Percentiles rank a stretch among this genome's conserved stretches.
Conservation (phyloP, 352 stramenopile genomes). For the Globisporangium middletonii region DNA sequence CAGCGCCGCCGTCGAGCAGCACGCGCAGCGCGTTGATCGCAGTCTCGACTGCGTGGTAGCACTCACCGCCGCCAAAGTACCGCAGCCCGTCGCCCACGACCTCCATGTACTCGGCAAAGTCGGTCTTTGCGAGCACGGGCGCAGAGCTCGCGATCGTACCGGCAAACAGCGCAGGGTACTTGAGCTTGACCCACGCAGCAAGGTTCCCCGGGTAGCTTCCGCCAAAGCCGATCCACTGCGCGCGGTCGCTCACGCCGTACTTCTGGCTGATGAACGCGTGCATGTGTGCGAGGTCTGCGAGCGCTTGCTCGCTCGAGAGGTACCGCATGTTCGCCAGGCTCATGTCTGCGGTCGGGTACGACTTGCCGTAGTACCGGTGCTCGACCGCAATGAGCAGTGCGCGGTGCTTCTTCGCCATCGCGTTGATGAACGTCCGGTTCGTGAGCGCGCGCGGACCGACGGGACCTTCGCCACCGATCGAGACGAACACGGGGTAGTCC, state of each 20-base stretch:
- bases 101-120: slow-evolving; percentile 88
- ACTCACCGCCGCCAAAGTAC: slow-evolving; percentile 80
- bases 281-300: slow-evolving; percentile 91
- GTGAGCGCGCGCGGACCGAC: slow-evolving; percentile 50
- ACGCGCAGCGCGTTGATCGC: slow-evolving; percentile 43
- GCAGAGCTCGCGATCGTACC: slow-evolving; percentile 91
- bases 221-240: slow-evolving; percentile 93
- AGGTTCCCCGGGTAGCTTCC: slow-evolving; percentile 95
- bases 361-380: slow-evolving; percentile 95
- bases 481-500: slow-evolving; percentile 85
- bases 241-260: slow-evolving; percentile 42
- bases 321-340: slow-evolving; percentile 78
- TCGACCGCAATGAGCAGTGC: slow-evolving; percentile 88
- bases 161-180: slow-evolving; percentile 90
- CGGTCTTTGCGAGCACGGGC: slow-evolving; percentile 76
- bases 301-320: slow-evolving; percentile 86
- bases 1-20: slow-evolving; percentile 45
- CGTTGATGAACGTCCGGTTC: slow-evolving; percentile 75
- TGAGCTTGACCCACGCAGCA: slow-evolving; percentile 89
- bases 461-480: slow-evolving; percentile 76
- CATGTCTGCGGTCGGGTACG: slow-evolving; percentile 82
- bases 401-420: slow-evolving; percentile 63
- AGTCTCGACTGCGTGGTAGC: slow-evolving; percentile 67
- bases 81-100: slow-evolving; percentile 71
- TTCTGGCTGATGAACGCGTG: slow-evolving; percentile 62